These are phyloP conservation scores for Suhomyces sp. DNA, from an alignment of 805 yeast genomes.

Conservation along the genomic window DNA sequence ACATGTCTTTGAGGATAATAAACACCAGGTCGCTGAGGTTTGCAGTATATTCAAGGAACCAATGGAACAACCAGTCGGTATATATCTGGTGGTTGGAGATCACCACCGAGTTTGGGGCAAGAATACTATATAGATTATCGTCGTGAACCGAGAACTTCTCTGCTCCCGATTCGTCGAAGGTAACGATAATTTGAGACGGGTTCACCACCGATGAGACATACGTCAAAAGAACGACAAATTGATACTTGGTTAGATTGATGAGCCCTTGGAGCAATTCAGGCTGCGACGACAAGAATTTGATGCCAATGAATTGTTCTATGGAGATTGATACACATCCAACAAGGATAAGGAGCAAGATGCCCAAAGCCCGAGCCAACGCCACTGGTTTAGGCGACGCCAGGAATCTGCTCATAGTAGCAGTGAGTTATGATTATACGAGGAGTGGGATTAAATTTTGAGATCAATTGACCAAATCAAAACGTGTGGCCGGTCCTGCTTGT, in stretches of 20 bases:
- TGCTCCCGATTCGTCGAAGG: slow-evolving; percentile 38
- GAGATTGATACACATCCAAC: slow-evolving; percentile 41
- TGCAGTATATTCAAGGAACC: slow-evolving; percentile 81
- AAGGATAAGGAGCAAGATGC: slow-evolving; percentile 21
- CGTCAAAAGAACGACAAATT: slow-evolving; percentile 54
- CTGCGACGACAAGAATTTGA: slow-evolving; percentile 25
- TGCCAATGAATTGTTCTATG: slow-evolving; percentile 43
- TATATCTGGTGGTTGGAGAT: slow-evolving; percentile 93
- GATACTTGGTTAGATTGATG: slow-evolving; percentile 53
- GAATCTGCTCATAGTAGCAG: background rate
- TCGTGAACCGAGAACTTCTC: slow-evolving; percentile 6
- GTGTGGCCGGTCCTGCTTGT: background rate
- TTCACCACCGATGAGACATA: slow-evolving; percentile 49
- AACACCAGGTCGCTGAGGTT: slow-evolving; percentile 60
- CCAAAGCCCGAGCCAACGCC: slow-evolving; percentile 18
- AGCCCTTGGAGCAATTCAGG: slow-evolving; percentile 37
- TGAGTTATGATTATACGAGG: background rate
- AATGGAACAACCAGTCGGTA: slow-evolving; percentile 87
- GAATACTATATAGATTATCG: slow-evolving; percentile 3
- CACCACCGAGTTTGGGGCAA: slow-evolving; percentile 51
- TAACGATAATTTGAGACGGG: slow-evolving; percentile 51
- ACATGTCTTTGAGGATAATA: slow-evolving; percentile 76
- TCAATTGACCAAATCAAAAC: background rate
- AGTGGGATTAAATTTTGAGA: background rate
- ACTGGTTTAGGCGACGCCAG: slow-evolving; percentile 13